Base-by-base conservation (phyloP, 129 eudicot species). In the Chrysanthemum makinoi region DNA sequence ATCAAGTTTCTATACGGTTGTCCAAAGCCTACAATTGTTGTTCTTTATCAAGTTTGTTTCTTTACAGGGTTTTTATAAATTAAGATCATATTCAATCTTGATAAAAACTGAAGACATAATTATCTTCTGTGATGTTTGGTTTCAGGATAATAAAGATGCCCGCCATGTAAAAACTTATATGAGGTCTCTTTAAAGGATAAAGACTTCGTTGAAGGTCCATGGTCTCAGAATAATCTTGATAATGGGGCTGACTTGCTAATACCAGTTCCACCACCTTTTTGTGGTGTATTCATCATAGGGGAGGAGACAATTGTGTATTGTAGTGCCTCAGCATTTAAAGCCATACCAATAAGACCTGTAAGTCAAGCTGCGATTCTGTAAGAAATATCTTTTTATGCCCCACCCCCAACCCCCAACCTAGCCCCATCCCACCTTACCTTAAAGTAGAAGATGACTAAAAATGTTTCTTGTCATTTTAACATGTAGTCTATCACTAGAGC, bases 291-390 rank as follows among this genome's bases (percentile, higher is more conserved):
- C 30, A 94, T 94, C 65, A 91, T 94, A 24, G 98, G 98, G 43
- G 98, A 94, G 79, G 98, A 89, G 83, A 94, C 96, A 6, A 94
- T 94, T 43, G 98, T 94, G 22, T 94, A 94, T 51, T 87, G 96
- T 70, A 94, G 97, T 79, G 98, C 98, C 59, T 82, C 96, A 24
- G 84, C 89, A n/a, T 89, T 94, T 74, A 94, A 89, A 81, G 98
- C 96, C 20, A 94, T 94, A 76, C 98, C 96, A 77, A 94, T 94
- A 53, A 87, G 86, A 82, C 97, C 98, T 77, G 98, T 94, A 82
- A 49, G 95, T 85, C 77, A 51, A 73, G 15, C 43, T 18, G 16
- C 24, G 72, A 75, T 72, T 33, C 70, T 65, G 26, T 22, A 22
- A 22, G 24, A 22, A 22, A 22, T 22, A 22, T 22, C 24, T 22